These are phyloP conservation scores for Colletotrichum camelliae DNA, from an alignment of 2,329 filamentous ascomycete species.

Conservation along the genomic window DNA sequence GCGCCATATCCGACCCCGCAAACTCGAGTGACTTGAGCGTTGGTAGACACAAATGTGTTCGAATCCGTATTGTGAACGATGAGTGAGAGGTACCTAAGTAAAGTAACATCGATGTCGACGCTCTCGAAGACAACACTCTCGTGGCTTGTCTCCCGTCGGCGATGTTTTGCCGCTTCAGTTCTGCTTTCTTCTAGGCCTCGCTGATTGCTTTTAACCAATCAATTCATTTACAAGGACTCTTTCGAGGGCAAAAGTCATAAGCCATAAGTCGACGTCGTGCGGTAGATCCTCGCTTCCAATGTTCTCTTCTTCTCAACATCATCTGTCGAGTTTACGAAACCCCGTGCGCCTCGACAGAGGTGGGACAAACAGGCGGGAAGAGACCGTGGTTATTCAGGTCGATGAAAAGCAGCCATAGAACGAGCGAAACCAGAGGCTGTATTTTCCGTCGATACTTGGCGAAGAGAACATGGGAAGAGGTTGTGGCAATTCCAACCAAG, in stretches of 20 bases:
- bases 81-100: not conserved
- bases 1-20: not conserved
- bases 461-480: not conserved
- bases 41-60: not conserved
- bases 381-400: rapidly evolving
- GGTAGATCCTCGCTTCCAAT: not conserved
- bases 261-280: not conserved
- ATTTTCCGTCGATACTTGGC: too few species aligned
- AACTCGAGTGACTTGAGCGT: not conserved
- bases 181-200: not conserved
- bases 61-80: not conserved
- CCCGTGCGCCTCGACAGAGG: not conserved
- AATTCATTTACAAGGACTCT: rapidly evolving
- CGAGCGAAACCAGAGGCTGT: too few species aligned
- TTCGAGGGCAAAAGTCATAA: not conserved
- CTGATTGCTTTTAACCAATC: not conserved
- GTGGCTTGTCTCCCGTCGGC: rapidly evolving
- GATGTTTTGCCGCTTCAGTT: not conserved
- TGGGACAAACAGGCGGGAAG: rapidly evolving
- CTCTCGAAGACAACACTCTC: not conserved
- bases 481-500: not conserved
- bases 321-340: not conserved
- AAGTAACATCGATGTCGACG: not conserved
- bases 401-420: not conserved
- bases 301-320: not conserved